Evolutionary conservation across 768 basidiomycete species (phyloP).

Genomic region (Phanerochaete carnosa): DNA sequence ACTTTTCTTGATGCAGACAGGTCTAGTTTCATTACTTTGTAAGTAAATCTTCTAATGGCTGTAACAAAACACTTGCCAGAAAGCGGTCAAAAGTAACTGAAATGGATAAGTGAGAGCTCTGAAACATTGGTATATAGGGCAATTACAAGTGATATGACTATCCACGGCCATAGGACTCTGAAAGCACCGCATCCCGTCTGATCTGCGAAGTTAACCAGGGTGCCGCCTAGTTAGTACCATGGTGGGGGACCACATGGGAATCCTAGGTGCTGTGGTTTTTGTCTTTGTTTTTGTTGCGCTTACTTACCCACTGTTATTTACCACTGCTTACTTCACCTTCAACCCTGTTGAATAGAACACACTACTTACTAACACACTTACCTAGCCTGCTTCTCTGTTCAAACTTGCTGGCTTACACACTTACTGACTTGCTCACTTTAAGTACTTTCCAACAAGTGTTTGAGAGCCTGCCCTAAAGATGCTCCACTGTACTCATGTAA

Average conservation of each 20-base stretch:
- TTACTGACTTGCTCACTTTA: slow-evolving; percentile 10
- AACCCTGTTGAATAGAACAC: too few species aligned
- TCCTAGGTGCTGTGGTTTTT: slow-evolving; percentile 42
- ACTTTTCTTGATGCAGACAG: too few species aligned
- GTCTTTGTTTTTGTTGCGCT: neutral
- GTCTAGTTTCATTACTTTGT: too few species aligned
- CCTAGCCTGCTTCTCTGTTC: too few species aligned
- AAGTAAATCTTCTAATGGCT: neutral
- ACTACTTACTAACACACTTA: slow-evolving; percentile 25
- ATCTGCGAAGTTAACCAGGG: slow-evolving; percentile 64
- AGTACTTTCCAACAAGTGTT: neutral
- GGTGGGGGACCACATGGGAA: slow-evolving; percentile 64
- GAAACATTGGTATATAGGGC: slow-evolving; percentile 11
- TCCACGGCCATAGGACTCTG: slow-evolving; percentile 33
- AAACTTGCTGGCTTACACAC: too few species aligned
- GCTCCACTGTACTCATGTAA: neutral
- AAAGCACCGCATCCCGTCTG: slow-evolving; percentile 56
- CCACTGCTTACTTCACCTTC: slow-evolving; percentile 10
- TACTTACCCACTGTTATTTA: neutral
- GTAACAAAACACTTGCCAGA: neutral
- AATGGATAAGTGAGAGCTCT: neutral
- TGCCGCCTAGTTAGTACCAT: slow-evolving; percentile 63
- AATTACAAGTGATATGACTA: slow-evolving; percentile 15
- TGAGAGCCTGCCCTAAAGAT: neutral
- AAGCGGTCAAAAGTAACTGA: neutral